Evolutionary conservation across 2,329 filamentous ascomycete genomes (phyloP).

Genomic region (Colletotrichum plurivorum): DNA sequence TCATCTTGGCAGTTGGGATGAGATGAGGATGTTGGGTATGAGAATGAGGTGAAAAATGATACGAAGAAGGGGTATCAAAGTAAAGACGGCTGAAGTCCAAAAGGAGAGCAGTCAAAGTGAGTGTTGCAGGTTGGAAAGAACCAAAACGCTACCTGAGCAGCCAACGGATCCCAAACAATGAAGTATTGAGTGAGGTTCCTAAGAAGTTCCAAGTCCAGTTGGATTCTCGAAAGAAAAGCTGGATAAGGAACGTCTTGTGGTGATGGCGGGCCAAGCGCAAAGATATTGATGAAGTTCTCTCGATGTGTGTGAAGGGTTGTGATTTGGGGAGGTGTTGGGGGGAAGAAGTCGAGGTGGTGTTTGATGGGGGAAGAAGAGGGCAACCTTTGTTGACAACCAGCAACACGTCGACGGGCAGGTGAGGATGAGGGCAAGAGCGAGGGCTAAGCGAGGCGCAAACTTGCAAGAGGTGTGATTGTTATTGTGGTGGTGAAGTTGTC

Average conservation of each 20-base stretch:
- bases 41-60: slow-evolving; percentile 20
- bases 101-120: slow-evolving; percentile 11
- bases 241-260: slow-evolving; percentile 9
- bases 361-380: not conserved
- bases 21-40: slow-evolving; percentile 17
- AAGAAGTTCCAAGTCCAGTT: slow-evolving; percentile 23
- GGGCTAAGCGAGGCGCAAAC: slow-evolving; percentile 15
- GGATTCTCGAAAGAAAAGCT: slow-evolving; percentile 10
- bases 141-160: slow-evolving; percentile 19
- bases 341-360: not conserved
- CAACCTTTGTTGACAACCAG: slow-evolving; percentile 10
- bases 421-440: slow-evolving; percentile 8
- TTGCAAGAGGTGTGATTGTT: not conserved
- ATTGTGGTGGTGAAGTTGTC: slow-evolving; percentile 20
- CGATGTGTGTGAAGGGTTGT: slow-evolving; percentile 6
- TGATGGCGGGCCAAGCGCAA: slow-evolving; percentile 3
- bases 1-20: slow-evolving; percentile 43
- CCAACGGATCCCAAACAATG: slow-evolving; percentile 14
- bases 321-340: slow-evolving; percentile 3
- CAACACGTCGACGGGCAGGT: not conserved
- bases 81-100: slow-evolving; percentile 31
- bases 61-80: slow-evolving; percentile 35
- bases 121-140: slow-evolving; percentile 14
- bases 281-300: slow-evolving; percentile 25
- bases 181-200: slow-evolving; percentile 15